phyloP scores from a whole-genome alignment of 805 yeast genomes.

The Cyberlindnera xishuangbannaensis region DNA sequence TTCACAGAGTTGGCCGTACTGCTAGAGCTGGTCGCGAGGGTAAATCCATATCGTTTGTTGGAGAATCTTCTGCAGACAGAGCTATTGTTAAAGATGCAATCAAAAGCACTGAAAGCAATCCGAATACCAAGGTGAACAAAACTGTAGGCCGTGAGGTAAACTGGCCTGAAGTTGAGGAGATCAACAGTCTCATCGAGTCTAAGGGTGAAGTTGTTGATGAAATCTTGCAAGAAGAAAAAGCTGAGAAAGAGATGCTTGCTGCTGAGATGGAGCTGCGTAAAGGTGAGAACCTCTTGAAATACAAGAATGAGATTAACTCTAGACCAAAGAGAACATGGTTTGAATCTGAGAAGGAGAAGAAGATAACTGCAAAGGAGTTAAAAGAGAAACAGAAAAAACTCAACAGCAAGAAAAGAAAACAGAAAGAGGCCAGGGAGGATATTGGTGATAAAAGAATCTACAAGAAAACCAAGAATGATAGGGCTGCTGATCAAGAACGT shows the following conservation, averaged over 20 bases:
- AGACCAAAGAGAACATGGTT: conserved; percentile 98
- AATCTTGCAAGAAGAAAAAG: conserved; percentile 80
- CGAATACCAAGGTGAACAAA: conserved; percentile 38
- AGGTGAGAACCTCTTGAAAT: conserved; percentile 79
- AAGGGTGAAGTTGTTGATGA: conserved; percentile 64
- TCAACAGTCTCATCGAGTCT: conserved; percentile 53
- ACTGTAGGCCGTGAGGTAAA: conserved; percentile 90
- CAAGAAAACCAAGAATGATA: conserved; percentile 75
- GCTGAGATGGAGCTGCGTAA: conserved; percentile 90
- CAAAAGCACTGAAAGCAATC: conserved; percentile 49
- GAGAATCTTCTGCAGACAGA: conserved; percentile 85
- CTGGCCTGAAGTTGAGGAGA: conserved; percentile 76
- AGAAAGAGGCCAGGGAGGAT: conserved; percentile 56
- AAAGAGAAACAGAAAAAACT: conserved; percentile 31
- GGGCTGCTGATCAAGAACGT: conserved; percentile 46
- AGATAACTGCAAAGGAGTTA: conserved; percentile 29
- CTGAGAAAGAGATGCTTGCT: conserved; percentile 74
- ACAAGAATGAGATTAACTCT: conserved; percentile 74
- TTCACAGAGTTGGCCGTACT: conserved; percentile 98
- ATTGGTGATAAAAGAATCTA: conserved; percentile 45
- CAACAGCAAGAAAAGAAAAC: conserved; percentile 69
- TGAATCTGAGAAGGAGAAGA: conserved; percentile 47
- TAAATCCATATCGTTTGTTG: conserved; percentile 87
- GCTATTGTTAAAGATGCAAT: conserved; percentile 87
- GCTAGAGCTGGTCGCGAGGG: conserved; percentile 99